Percentiles rank a stretch among this genome's conserved stretches.
Conservation (phyloP, 2,329 filamentous ascomycete genomes). For the Aspergillus pseudoviridinutans region DNA sequence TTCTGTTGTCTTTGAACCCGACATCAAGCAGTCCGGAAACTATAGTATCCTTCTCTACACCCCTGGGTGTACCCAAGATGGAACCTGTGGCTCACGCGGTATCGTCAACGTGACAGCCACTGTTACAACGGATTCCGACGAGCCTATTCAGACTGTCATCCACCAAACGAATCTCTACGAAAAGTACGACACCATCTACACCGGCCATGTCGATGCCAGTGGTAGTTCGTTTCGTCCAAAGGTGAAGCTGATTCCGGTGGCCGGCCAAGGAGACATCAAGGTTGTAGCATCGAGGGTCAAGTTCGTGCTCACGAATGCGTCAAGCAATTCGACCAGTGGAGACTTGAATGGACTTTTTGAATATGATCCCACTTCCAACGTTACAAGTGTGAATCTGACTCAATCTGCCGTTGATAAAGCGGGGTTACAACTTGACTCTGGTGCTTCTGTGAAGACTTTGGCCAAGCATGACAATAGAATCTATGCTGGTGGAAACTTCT, state of each 20-base stretch:
- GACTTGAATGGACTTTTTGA: conserved; percentile 89
- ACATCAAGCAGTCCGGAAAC: conserved; percentile 83
- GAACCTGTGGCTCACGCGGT: conserved; percentile 70
- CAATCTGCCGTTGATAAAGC: conserved; percentile 73
- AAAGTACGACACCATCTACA: conserved; percentile 92
- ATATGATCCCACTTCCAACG: conserved; percentile 63
- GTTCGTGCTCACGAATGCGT: conserved; percentile 60
- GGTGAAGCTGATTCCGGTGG: conserved; percentile 69
- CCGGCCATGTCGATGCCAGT: conserved; percentile 74
- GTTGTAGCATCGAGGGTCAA: conserved; percentile 87
- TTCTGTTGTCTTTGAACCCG: conserved; percentile 66
- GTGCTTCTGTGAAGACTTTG: conserved; percentile 69
- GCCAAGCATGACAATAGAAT: conserved; percentile 59
- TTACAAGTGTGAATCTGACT: conserved; percentile 60
- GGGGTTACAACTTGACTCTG: conserved; percentile 63
- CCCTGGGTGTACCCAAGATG: conserved; percentile 79
- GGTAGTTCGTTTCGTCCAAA: conserved; percentile 70
- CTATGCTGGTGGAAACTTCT: conserved; percentile 84
- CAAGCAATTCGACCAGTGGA: conserved; percentile 60
- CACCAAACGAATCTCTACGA: conserved; percentile 94
- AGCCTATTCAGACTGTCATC: conserved; percentile 57
- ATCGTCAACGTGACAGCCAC: conserved; percentile 75
- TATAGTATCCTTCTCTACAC: conserved; percentile 91
- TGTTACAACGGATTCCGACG: conserved; percentile 52
- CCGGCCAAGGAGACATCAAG: conserved; percentile 60